phyloP scores from a whole-genome alignment of 805 yeast species.

The Barnettozyma sucrosica region DNA sequence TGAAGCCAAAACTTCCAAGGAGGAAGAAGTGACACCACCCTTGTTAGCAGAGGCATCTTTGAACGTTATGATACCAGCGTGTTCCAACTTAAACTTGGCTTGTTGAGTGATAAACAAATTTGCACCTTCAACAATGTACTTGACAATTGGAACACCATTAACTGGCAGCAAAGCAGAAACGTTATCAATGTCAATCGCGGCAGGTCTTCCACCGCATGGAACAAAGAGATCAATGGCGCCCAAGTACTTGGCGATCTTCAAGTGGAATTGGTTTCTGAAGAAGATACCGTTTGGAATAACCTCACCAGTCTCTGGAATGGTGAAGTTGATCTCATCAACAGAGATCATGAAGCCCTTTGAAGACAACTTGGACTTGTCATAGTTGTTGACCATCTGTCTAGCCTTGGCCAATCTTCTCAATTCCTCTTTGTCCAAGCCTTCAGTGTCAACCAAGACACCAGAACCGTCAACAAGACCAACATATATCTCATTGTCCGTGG shows the following conservation, averaged over 20 bases:
- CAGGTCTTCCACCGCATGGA: constrained; percentile 99
- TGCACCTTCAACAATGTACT: constrained; percentile 96
- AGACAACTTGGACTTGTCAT: constrained; percentile 61
- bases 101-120: constrained; percentile 91
- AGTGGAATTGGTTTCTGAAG: constrained; percentile 88
- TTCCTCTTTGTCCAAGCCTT: constrained; percentile 80
- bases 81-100: constrained; percentile 81
- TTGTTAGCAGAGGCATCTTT: constrained; percentile 97
- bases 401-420: constrained; percentile 69
- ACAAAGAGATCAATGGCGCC: constrained; percentile 77
- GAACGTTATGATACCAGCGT: constrained; percentile 80
- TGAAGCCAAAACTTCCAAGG: constrained; percentile 92
- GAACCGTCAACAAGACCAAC: constrained; percentile 92
- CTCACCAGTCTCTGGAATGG: constrained; percentile 65
- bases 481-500: constrained; percentile 69
- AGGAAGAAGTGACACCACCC: constrained; percentile 98
- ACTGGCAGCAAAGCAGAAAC: constrained; percentile 66
- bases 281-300: constrained; percentile 76
- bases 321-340: constrained; percentile 78
- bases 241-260: constrained; percentile 58
- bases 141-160: constrained; percentile 69
- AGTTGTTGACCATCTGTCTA: constrained; percentile 69
- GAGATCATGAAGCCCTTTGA: constrained; percentile 73
- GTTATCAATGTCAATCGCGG: constrained; percentile 84
- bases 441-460: constrained; percentile 89